These are phyloP conservation scores for Serpula lacrymans DNA, from an alignment of 768 basidiomycete genomes.

Conservation along the genomic window DNA sequence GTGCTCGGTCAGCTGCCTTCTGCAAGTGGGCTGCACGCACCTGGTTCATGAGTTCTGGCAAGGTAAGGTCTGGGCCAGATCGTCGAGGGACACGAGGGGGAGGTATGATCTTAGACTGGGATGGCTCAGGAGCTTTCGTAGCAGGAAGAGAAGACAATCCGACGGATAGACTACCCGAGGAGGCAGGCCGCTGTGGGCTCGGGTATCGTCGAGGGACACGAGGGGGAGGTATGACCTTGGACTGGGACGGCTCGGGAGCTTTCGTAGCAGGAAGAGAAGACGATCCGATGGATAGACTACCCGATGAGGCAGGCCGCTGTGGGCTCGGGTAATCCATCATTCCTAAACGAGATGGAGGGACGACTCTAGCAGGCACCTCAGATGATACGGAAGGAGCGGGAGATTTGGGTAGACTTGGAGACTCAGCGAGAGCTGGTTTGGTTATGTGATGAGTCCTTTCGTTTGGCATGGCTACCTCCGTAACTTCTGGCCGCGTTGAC, in stretches of 20 bases:
- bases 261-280: not conserved
- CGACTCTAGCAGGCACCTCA: not conserved
- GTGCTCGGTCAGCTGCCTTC: too few relatives aligned
- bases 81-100: too few relatives aligned
- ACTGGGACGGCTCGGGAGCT: not conserved
- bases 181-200: not conserved
- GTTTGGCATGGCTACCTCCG: too few relatives aligned
- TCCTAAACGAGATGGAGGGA: not conserved
- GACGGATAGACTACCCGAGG: too few relatives aligned
- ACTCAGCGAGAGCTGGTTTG: not conserved
- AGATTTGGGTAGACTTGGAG: not conserved
- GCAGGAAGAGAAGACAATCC: not conserved
- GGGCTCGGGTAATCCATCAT: not conserved
- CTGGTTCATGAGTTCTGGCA: conserved; percentile 19
- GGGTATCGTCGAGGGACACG: too few relatives aligned
- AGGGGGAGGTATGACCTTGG: too few relatives aligned
- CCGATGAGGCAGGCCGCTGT: not conserved
- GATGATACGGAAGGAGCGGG: not conserved
- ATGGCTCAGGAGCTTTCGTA: not conserved
- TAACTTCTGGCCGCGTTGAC: too few relatives aligned
- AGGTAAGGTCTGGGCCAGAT: conserved; percentile 15
- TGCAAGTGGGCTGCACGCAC: too few relatives aligned
- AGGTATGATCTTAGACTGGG: too few relatives aligned
- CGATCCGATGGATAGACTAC: too few relatives aligned
- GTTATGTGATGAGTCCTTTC: not conserved